Conservation (phyloP, 495 filamentous ascomycete genomes). For the Neurospora intermedia region DNA sequence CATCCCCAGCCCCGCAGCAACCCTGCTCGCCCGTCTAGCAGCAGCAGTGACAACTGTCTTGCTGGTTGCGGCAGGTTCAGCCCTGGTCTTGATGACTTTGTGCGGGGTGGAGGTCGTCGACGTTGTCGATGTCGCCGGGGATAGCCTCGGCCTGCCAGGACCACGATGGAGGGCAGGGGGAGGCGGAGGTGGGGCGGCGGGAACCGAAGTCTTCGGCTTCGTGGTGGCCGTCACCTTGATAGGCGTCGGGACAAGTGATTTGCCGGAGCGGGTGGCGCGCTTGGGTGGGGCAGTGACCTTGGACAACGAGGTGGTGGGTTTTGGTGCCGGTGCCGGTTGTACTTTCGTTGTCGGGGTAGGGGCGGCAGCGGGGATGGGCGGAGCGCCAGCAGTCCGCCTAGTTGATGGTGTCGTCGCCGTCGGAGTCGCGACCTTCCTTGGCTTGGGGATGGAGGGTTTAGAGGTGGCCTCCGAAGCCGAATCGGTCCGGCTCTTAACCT, state of each 20-base stretch:
- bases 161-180: background rate
- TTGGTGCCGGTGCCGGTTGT: background rate
- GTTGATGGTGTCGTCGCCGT: background rate
- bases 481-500: background rate
- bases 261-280: background rate
- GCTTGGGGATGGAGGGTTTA: background rate
- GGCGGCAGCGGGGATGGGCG: background rate
- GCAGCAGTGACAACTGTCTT: background rate
- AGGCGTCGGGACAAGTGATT: background rate
- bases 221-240: background rate
- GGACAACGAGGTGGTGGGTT: background rate
- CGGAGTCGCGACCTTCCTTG: background rate
- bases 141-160: background rate
- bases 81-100: background rate
- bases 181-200: background rate
- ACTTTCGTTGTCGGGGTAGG: background rate
- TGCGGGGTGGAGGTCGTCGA: background rate
- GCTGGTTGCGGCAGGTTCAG: background rate
- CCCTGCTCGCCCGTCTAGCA: slow-evolving; percentile 9
- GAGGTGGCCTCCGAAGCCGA: background rate
- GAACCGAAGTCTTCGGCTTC: background rate
- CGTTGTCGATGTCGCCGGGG: background rate
- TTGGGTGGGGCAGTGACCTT: background rate
- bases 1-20: slow-evolving; percentile 21
- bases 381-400: background rate